Conservation (phyloP, 768 basidiomycete genomes). For the Panaeolus cyanescens region DNA sequence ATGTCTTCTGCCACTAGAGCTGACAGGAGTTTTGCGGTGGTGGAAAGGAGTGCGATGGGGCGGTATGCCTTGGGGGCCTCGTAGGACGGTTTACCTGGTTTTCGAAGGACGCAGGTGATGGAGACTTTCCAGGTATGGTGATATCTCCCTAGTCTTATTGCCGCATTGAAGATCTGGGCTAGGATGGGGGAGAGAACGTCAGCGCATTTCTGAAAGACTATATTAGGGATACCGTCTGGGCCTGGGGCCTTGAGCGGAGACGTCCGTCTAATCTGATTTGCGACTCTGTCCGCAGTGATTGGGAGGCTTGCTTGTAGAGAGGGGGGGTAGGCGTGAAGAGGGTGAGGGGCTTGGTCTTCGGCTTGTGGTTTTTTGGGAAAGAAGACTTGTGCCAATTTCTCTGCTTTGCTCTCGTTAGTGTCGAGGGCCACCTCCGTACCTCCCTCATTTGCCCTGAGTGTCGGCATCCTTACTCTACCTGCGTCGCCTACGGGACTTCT, state of each 20-base stretch:
- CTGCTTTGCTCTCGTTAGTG: slow-evolving; percentile 7
- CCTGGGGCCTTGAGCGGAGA: slow-evolving; percentile 28
- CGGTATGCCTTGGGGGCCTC: slow-evolving; percentile 28
- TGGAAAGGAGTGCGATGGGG: too few relatives aligned
- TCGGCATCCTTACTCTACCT: slow-evolving; percentile 23
- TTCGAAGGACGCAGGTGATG: slow-evolving; percentile 29
- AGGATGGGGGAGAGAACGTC: slow-evolving; percentile 14
- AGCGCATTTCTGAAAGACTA: slow-evolving; percentile 16
- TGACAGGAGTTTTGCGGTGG: slow-evolving; percentile 7
- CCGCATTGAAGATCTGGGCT: slow-evolving; percentile 23
- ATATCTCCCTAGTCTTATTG: slow-evolving; percentile 26
- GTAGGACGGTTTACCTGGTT: slow-evolving; percentile 39
- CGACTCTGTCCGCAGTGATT: slow-evolving; percentile 14
- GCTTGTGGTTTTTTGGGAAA: not conserved
- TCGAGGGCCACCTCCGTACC: not conserved
- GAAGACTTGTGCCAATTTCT: not conserved
- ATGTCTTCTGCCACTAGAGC: slow-evolving; percentile 14
- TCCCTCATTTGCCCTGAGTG: slow-evolving; percentile 10
- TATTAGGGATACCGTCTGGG: slow-evolving; percentile 20
- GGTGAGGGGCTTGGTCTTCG: not conserved
- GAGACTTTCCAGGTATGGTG: slow-evolving; percentile 28
- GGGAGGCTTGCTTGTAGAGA: not conserved
- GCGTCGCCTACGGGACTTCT: slow-evolving; percentile 21
- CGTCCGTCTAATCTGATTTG: not conserved
- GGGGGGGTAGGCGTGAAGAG: not conserved